phyloP scores from a whole-genome alignment of 352 stramenopile species.

The Phytophthora nicotianae region DNA sequence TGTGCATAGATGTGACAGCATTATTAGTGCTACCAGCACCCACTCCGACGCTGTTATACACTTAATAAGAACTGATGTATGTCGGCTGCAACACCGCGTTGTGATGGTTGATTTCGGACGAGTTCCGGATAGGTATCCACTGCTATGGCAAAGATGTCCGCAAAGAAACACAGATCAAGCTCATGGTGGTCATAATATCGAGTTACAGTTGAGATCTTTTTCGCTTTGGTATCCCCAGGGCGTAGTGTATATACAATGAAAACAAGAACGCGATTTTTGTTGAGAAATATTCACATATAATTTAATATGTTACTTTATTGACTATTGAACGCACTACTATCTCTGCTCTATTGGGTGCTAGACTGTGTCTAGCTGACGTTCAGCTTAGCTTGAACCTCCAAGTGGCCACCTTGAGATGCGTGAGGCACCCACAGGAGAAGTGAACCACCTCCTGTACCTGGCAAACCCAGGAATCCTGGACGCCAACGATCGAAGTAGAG shows the following conservation, averaged over 20 bases:
- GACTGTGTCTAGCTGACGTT: conserved; percentile 44
- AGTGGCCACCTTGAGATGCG: conserved; percentile 39
- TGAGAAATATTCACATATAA: conserved; percentile 8
- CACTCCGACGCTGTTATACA: no score
- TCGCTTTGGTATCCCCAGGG: no score
- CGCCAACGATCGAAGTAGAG: conserved; percentile 77
- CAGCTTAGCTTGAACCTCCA: conserved; percentile 54
- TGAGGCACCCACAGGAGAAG: conserved; percentile 65
- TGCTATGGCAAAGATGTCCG: no score
- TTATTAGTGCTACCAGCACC: no score
- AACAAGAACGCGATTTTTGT: background rate
- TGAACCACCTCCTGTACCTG: conserved; percentile 63
- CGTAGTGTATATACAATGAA: background rate
- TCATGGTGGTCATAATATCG: background rate
- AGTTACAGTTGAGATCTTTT: no score
- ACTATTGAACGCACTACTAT: conserved; percentile 12
- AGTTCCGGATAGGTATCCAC: no score
- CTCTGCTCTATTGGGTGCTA: conserved; percentile 11
- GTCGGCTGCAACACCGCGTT: background rate
- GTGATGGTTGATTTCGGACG: no score
- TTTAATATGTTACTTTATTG: conserved; percentile 15
- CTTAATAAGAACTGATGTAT: background rate
- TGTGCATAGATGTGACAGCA: no score
- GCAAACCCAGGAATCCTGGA: conserved; percentile 55
- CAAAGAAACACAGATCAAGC: background rate